Evolutionary conservation across 1,284 basidiomycete genomes (phyloP).

Genomic region (Puccinia sorghi): DNA sequence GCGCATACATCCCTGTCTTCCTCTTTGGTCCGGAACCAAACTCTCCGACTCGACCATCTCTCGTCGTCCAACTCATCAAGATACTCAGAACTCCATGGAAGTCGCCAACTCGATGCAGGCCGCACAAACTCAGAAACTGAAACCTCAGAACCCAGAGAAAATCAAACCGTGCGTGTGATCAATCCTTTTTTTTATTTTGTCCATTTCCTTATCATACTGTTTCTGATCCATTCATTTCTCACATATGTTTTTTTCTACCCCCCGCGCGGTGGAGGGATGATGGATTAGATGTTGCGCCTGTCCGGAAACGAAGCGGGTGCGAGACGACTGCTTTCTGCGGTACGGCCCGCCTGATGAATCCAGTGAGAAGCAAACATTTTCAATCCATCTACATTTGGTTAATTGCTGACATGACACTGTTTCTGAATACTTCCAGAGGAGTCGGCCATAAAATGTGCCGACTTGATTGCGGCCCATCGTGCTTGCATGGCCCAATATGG

Average conservation of each 20-base stretch:
- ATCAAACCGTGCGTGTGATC: slow-evolving; percentile 11
- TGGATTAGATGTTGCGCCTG: slow-evolving; percentile 48
- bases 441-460: slow-evolving; percentile 41
- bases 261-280: too few relatives aligned
- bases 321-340: slow-evolving; percentile 45
- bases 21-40: neutral
- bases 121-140: slow-evolving; percentile 4
- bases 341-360: slow-evolving; percentile 48
- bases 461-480: slow-evolving; percentile 48
- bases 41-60: neutral
- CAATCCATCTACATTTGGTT: neutral
- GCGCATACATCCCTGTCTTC: neutral
- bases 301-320: slow-evolving; percentile 42
- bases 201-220: neutral
- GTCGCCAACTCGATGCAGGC: slow-evolving; percentile 2
- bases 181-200: too few relatives aligned
- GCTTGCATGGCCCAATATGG: slow-evolving; percentile 49
- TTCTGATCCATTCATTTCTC: neutral
- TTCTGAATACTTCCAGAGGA: slow-evolving; percentile 21
- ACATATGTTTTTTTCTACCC: neutral
- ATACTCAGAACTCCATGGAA: too few relatives aligned
- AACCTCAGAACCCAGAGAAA: neutral
- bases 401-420: neutral
- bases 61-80: neutral
- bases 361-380: too few relatives aligned